Conservation (phyloP, 2,329 filamentous ascomycete genomes). For the Cercospora sp. region DNA sequence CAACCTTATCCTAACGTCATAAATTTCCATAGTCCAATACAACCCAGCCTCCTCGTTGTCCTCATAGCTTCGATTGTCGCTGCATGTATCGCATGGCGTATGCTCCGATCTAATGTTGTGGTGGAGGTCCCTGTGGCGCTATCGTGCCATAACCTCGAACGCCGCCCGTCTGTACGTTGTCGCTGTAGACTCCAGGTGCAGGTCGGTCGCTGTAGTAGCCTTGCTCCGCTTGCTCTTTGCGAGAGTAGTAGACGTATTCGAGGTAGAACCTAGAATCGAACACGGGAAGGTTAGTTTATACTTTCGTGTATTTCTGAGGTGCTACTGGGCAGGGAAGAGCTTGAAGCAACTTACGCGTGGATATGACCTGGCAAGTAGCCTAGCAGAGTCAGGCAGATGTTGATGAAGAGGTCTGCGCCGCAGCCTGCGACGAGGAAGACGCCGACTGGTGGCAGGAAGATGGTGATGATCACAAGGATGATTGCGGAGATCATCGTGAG, state of each 20-base stretch:
- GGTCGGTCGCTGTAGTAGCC: conserved; percentile 57
- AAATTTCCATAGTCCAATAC: background rate
- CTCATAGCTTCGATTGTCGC: background rate
- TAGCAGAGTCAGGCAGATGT: conserved; percentile 50
- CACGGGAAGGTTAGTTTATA: background rate
- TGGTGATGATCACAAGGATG: conserved; percentile 48
- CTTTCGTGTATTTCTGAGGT: background rate
- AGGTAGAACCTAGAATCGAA: conserved; percentile 60
- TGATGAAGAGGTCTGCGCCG: conserved; percentile 49
- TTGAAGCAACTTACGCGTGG: conserved; percentile 40
- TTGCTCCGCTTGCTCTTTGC: conserved; percentile 61
- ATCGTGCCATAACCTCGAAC: conserved; percentile 35
- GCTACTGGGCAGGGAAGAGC: background rate
- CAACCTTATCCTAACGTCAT: background rate
- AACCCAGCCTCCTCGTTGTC: background rate
- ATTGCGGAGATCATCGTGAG: conserved; percentile 36
- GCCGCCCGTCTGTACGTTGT: conserved; percentile 71
- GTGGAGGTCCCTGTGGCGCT: conserved; percentile 10
- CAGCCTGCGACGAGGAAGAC: conserved; percentile 54
- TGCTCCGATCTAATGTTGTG: background rate
- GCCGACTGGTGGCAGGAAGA: conserved; percentile 46
- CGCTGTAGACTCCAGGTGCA: conserved; percentile 71
- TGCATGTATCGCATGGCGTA: background rate
- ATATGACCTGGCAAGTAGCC: conserved; percentile 74
- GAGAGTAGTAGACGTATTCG: conserved; percentile 80